These are phyloP conservation scores for Amylocarpus encephaloides DNA, from an alignment of 2,329 filamentous ascomycete species.

Conservation along the genomic window DNA sequence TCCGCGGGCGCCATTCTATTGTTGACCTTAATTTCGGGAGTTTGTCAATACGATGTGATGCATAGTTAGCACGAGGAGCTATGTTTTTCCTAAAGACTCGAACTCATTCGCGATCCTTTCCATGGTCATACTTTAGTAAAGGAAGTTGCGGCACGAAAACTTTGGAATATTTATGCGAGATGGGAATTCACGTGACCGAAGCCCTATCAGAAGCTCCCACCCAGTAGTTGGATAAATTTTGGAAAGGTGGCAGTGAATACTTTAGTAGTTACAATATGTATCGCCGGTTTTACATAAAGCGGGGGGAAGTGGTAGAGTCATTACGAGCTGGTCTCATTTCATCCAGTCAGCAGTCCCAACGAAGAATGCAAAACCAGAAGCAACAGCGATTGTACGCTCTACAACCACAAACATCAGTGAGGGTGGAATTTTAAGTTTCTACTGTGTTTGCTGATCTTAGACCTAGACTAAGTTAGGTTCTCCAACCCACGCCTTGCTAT, in stretches of 20 bases:
- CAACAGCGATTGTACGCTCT: too few relatives aligned
- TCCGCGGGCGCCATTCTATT: slow-evolving; percentile 15
- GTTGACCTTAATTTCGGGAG: background rate
- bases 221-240: too few relatives aligned
- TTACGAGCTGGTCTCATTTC: too few relatives aligned
- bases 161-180: background rate
- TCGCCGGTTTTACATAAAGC: too few relatives aligned
- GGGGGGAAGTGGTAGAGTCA: too few relatives aligned
- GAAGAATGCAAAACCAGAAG: too few relatives aligned
- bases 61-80: too few relatives aligned
- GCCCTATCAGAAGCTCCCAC: background rate
- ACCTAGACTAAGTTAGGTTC: slow-evolving; percentile 11
- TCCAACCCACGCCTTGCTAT: slow-evolving; percentile 21
- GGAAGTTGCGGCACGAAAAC: background rate
- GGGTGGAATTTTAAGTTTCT: background rate
- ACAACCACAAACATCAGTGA: too few relatives aligned
- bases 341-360: background rate
- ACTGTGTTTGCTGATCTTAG: slow-evolving; percentile 13
- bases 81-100: background rate
- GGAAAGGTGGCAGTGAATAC: too few relatives aligned
- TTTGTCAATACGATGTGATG: too few relatives aligned
- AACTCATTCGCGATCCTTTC: background rate
- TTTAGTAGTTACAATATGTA: too few relatives aligned
- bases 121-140: background rate
- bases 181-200: slow-evolving; percentile 6